A percentile compares a stretch with the other conserved stretches of the same genome.
Conservation (phyloP, 345 rosid species). For the Moricandia moricandioides region DNA sequence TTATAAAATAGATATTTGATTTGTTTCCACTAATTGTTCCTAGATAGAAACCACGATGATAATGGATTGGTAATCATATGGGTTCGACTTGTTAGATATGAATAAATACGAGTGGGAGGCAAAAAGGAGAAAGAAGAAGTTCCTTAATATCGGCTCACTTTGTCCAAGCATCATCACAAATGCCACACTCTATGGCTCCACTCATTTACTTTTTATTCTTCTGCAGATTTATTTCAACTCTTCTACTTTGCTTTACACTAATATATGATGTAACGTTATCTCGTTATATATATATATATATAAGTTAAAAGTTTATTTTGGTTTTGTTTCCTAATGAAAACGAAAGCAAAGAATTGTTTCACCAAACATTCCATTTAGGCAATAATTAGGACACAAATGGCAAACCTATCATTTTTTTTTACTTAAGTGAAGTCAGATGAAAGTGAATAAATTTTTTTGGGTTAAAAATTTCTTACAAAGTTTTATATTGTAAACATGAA, state of each 20-base stretch:
- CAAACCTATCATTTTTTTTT: conserved; percentile 26
- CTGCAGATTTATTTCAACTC: neutral
- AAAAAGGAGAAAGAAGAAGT: conserved; percentile 30
- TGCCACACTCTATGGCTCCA: conserved; percentile 32
- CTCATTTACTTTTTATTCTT: conserved; percentile 14
- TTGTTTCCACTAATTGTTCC: conserved; percentile 18
- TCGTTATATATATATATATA: neutral
- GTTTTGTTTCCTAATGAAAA: neutral
- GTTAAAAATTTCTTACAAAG: neutral
- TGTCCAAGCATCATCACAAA: conserved; percentile 31
- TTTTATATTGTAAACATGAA: neutral
- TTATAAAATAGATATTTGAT: neutral
- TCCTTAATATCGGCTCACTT: conserved; percentile 39
- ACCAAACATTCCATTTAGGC: neutral
- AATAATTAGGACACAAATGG: conserved; percentile 20
- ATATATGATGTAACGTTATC: neutral
- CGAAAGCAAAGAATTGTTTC: neutral
- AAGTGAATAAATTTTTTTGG: neutral
- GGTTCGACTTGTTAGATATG: conserved; percentile 29
- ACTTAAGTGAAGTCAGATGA: neutral
- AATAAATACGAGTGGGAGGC: conserved; percentile 32
- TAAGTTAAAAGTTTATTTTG: neutral
- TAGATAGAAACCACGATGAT: conserved; percentile 22
- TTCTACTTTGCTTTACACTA: conserved; percentile 1
- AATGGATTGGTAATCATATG: conserved; percentile 26